Evolutionary conservation across 805 yeast genomes (phyloP), one percentile per base, ranked within the genome.

Genomic region (Saccharomycopsis guyanensis): DNA sequence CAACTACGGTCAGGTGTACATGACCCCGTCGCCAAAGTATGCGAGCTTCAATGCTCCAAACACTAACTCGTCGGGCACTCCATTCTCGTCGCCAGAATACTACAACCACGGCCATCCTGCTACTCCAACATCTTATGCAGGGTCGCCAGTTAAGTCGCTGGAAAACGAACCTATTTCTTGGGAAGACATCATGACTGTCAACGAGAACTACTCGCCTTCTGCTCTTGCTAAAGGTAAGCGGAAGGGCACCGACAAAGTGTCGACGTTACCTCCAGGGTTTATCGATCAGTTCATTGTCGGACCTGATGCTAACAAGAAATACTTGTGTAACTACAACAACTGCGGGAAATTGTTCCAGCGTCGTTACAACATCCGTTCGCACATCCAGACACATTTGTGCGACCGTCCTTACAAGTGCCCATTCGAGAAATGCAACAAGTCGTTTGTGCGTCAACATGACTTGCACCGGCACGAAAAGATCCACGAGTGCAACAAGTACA

Each of bases 371-470:
- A 86, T 87, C 10, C 70, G 97, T 52, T 86, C 96, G 0, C 99
- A 93, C 62, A 89, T 93, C 47, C 98, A 93, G 61, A 93, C 98
- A 0, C 99, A 93, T 69, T 66, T 93, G 42, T 81, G 91, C 60
- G 98, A 94, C 62, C 70, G 97, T 53, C 99, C 99, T 1, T 91
- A 86, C 64, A 68, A 73, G 0, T 93, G 99, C 66, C 71, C 69
- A 34, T 55, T 52, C 38, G 68, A 69, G 2, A 70, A 71, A 37
- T 93, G 99, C 63, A 73, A 76, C 3, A 86, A 89, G 55, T 76
- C 86, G 33, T 93, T 93, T 67, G 99, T 93, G 20, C 74, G 99
- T 52, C 96, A 91, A 53, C 98, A 93, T 60, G 99, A 93, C 64
- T 70, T 93, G 56, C 76, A 86, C 50, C 75, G 99, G 51, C 99